Evolutionary conservation across 345 rosid species (phyloP).

Genomic region (Schrenkiella parvula): DNA sequence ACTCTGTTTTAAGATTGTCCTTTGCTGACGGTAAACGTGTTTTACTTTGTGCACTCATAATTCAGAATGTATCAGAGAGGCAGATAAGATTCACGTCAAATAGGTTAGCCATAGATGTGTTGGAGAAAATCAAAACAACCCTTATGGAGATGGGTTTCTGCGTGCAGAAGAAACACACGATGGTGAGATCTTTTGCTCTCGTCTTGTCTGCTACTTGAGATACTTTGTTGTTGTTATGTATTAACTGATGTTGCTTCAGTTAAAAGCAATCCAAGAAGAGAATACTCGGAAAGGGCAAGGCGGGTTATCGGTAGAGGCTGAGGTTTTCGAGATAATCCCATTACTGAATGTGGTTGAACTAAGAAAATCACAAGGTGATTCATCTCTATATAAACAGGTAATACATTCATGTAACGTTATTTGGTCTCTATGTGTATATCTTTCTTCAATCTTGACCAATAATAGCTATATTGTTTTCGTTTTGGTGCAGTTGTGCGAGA

Average conservation of each 20-base stretch:
- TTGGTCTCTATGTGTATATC: not conserved
- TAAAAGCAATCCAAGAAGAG: constrained; percentile 62
- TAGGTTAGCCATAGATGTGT: constrained; percentile 53
- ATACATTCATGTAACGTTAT: not conserved
- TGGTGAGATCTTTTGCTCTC: constrained; percentile 35
- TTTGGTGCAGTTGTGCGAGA: constrained; percentile 63
- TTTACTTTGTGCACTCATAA: not conserved
- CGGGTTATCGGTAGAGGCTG: constrained; percentile 60
- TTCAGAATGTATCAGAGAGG: constrained; percentile 75
- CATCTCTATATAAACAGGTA: constrained; percentile 75
- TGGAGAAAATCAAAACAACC: constrained; percentile 54
- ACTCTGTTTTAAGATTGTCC: not conserved
- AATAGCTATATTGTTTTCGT: not conserved
- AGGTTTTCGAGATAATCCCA: constrained; percentile 79
- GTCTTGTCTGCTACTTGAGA: not conserved
- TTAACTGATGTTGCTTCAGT: constrained; percentile 37
- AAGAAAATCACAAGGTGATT: constrained; percentile 67
- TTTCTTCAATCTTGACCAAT: not conserved
- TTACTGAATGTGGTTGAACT: constrained; percentile 67
- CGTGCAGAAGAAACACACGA: constrained; percentile 69
- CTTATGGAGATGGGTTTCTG: constrained; percentile 73
- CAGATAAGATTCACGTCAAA: constrained; percentile 76
- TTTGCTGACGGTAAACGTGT: not conserved
- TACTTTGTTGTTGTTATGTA: not conserved
- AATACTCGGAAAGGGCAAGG: constrained; percentile 20